Evolutionary conservation across 345 rosid genomes (phyloP), one percentile per base, ranked within the genome.

Genomic region (Arabis hirsuta): DNA sequence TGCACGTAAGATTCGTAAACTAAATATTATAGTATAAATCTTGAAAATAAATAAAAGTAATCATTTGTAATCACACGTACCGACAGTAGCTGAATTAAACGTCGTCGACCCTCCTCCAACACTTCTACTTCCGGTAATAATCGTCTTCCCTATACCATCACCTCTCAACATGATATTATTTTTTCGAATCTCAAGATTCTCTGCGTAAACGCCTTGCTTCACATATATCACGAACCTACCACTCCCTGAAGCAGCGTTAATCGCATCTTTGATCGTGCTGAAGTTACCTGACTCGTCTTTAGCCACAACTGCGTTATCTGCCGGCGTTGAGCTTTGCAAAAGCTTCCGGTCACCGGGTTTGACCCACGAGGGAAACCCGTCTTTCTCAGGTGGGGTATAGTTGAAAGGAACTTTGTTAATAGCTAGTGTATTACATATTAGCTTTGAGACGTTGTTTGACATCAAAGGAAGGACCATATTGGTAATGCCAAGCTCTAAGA

Each of bases 71-170:
- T 11, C 32, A 46, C 27, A 69, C 97, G 83, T 72, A 94, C 98
- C 96, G 66, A 94, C 84, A n/a, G 96, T 94, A 24, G 91, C 97
- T 24, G 96, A 91, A 7, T 81, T 82, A 75, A 91, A 94, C 58
- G 95, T 94, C 27, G 95, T 87, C 46, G 83, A 32, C 12, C 98
- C 98, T 51, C 96, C 92, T 2, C 89, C 92, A 22, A 94, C 96
- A 61, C 98, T 94, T 80, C 77, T 82, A 79, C 97, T 94, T 1
- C 88, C 95, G 34, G 95, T 88, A 50, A 94, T 83, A 44, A 89
- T 86, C 0, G 97, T 94, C 38, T 62, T 82, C 46, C 92, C 87
- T 50, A 73, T 79, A 2, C 95, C 98, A 55, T 94, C 97, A 1
- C 95, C 98, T 52, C 88, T 83, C 70, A 94, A 71, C 97, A 88